Evolutionary conservation across 2,329 filamentous ascomycete species (phyloP).

Genomic region (Penicillium sp.): DNA sequence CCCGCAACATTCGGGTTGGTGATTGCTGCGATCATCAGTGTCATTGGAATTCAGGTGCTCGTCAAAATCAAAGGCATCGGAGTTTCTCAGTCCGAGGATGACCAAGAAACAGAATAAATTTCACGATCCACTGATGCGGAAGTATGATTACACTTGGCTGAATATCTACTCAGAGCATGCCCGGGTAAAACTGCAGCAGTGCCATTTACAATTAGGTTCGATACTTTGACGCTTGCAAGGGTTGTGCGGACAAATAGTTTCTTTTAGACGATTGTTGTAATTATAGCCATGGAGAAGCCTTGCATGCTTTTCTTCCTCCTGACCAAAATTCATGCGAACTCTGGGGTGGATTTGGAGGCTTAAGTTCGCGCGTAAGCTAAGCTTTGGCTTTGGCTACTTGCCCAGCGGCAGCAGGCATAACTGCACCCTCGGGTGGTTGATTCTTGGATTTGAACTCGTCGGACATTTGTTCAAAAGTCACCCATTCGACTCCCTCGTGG

Average conservation of each 20-base stretch:
- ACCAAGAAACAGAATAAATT: no score
- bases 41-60: not conserved
- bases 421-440: constrained; percentile 24
- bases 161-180: not conserved
- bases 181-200: not conserved
- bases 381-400: not conserved
- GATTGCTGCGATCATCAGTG: not conserved
- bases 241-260: no score
- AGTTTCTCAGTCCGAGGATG: not conserved
- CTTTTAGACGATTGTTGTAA: no score
- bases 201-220: no score
- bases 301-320: no score
- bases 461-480: constrained; percentile 66
- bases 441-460: constrained; percentile 66
- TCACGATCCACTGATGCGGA: no score
- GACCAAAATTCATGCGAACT: no score
- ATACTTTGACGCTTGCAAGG: no score
- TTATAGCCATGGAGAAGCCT: no score
- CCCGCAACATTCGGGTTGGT: not conserved
- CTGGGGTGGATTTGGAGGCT: no score
- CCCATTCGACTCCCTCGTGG: constrained; percentile 53
- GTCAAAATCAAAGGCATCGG: not conserved
- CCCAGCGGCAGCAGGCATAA: constrained; percentile 25
- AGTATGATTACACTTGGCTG: no score
- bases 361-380: not conserved